Conservation (phyloP, 495 filamentous ascomycete genomes). For the Trichoderma parareesei region DNA sequence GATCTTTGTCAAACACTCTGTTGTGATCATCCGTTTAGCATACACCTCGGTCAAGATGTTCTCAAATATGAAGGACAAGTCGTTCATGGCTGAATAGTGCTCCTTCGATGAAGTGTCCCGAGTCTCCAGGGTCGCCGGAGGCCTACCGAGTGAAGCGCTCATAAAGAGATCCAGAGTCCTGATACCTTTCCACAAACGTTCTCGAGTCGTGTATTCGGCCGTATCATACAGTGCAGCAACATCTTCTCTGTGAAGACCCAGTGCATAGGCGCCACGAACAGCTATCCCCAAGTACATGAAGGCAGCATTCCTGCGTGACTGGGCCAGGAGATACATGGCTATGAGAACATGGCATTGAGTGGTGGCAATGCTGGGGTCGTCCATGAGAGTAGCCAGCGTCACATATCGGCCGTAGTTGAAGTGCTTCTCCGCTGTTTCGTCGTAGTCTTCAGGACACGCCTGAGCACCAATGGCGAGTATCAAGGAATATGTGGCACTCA, state of each 20-base stretch:
- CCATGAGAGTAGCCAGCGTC: constrained; percentile 31
- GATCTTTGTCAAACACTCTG: constrained; percentile 5
- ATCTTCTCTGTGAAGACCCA: neutral
- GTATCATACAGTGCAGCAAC: neutral
- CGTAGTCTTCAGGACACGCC: constrained; percentile 19
- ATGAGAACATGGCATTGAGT: neutral
- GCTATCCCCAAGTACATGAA: neutral
- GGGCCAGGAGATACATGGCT: neutral
- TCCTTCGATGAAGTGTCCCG: neutral
- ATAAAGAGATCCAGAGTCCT: constrained; percentile 34
- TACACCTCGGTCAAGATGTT: constrained; percentile 10
- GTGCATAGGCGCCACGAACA: neutral
- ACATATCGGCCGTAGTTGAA: constrained; percentile 32
- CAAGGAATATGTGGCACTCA: constrained; percentile 26
- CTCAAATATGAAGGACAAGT: constrained; percentile 2
- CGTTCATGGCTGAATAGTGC: constrained; percentile 10
- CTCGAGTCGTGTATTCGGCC: constrained; percentile 17
- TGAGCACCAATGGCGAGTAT: constrained; percentile 39
- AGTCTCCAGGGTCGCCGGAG: constrained; percentile 10
- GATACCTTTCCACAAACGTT: constrained; percentile 33
- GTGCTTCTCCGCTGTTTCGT: constrained; percentile 23
- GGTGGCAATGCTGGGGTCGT: constrained; percentile 30
- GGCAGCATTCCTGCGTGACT: neutral
- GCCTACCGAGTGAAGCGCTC: constrained; percentile 25
- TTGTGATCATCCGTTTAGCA: constrained; percentile 11